Evolutionary conservation across 1,284 basidiomycete genomes (phyloP).

Genomic region (Sanghuangporus weigelae): DNA sequence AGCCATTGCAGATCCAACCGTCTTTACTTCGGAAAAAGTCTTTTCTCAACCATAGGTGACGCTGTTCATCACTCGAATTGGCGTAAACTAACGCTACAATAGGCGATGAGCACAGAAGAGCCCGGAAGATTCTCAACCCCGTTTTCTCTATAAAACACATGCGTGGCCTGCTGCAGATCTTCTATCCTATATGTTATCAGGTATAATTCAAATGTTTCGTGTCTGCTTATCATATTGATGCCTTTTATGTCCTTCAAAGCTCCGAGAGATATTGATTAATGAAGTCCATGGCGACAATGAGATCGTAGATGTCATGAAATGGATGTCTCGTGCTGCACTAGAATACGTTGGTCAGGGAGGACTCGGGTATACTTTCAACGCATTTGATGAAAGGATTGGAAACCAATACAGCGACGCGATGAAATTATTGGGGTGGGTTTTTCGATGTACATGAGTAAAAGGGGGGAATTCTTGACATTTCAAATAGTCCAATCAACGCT

Average conservation of each 20-base stretch:
- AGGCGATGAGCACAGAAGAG: slow-evolving; percentile 25
- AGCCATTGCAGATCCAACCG: slow-evolving; percentile 1
- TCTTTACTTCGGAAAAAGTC: slow-evolving; percentile 17
- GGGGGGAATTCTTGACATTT: background rate
- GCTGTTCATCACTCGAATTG: background rate
- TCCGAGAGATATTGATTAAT: slow-evolving; percentile 20
- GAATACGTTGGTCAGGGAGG: slow-evolving; percentile 34
- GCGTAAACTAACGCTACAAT: background rate
- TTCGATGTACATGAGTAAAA: background rate
- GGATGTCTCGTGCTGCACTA: slow-evolving; percentile 32
- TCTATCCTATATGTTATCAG: slow-evolving; percentile 25
- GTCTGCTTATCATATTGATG: background rate
- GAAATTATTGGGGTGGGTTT: slow-evolving; percentile 19
- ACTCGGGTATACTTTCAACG: slow-evolving; percentile 32
- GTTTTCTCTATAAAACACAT: slow-evolving; percentile 28
- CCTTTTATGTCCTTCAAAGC: slow-evolving; percentile 12
- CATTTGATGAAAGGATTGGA: slow-evolving; percentile 22
- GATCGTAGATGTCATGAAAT: slow-evolving; percentile 29
- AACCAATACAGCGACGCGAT: slow-evolving; percentile 27
- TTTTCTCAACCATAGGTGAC: slow-evolving; percentile 18
- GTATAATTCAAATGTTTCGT: slow-evolving; percentile 13
- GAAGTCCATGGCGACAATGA: slow-evolving; percentile 18
- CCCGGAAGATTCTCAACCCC: slow-evolving; percentile 28
- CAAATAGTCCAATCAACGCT: slow-evolving; percentile 3
- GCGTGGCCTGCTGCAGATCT: slow-evolving; percentile 25